These are phyloP conservation scores for Sporothrix variecibatus DNA, from an alignment of 2,329 filamentous ascomycete genomes.

Conservation along the genomic window DNA sequence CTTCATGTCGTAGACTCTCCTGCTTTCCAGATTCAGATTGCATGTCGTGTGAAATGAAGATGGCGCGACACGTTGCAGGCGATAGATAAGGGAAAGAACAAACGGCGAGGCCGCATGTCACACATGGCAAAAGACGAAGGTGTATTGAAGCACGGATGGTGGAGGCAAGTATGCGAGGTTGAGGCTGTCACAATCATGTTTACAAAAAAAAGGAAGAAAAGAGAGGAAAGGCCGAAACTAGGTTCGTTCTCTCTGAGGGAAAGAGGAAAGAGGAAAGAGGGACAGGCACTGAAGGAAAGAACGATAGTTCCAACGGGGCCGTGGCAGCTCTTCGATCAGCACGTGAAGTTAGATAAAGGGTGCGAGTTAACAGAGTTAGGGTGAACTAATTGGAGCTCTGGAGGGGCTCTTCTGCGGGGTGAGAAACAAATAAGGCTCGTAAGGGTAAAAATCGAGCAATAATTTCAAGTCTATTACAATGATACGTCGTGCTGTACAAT, in stretches of 20 bases:
- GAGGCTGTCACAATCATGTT: not conserved
- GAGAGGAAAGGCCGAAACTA: constrained; percentile 31
- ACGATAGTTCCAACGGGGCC: not conserved
- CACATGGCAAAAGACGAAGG: not conserved
- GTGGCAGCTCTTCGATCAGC: not conserved
- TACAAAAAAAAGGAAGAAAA: constrained; percentile 23
- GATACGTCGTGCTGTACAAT: not conserved
- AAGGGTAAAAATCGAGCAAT: not conserved
- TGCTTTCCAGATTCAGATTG: not conserved
- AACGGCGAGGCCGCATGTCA: not conserved
- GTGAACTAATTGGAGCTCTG: not conserved
- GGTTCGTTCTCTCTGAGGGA: not conserved
- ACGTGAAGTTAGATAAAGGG: not conserved
- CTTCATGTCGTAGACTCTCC: not conserved
- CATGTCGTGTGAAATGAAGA: not conserved
- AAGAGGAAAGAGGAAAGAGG: constrained; percentile 8
- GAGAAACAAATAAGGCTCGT: too few species aligned
- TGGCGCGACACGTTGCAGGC: not conserved
- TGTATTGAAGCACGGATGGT: not conserved
- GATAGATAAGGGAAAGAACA: constrained; percentile 31
- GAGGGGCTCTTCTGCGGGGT: not conserved
- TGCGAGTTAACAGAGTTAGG: not conserved
- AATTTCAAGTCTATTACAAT: not conserved
- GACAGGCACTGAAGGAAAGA: constrained; percentile 14
- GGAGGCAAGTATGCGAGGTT: not conserved